Evolutionary conservation across 345 rosid genomes (phyloP).

Genomic region (Camelina laxa): DNA sequence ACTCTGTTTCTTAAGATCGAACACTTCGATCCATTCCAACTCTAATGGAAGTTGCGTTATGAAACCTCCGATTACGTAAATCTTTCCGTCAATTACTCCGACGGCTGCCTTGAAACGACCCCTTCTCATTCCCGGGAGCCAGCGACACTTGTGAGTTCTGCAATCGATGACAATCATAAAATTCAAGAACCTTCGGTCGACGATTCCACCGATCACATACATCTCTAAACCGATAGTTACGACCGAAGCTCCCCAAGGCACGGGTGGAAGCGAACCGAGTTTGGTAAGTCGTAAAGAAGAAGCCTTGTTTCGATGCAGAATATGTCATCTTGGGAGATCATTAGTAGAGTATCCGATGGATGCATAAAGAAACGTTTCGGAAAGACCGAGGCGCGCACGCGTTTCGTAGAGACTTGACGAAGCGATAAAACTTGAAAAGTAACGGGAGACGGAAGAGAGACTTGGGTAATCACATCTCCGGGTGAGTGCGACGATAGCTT

Average conservation of each 20-base stretch:
- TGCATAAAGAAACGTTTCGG: background rate
- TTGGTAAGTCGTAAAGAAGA: background rate
- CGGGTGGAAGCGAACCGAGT: background rate
- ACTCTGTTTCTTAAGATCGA: background rate
- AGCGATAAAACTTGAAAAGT: background rate
- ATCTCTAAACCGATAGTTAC: conserved; percentile 10
- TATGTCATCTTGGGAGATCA: background rate
- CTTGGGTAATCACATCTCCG: background rate
- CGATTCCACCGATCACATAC: conserved; percentile 3
- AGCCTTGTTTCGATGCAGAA: background rate
- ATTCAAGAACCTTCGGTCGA: background rate
- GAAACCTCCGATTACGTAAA: conserved; percentile 23
- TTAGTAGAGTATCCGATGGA: background rate
- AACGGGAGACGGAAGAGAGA: background rate
- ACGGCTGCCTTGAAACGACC: background rate
- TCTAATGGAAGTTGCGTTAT: background rate
- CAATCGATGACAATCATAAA: background rate
- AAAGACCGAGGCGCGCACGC: background rate
- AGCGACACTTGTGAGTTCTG: background rate
- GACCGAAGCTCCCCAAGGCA: background rate
- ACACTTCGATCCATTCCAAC: background rate
- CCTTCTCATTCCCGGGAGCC: background rate
- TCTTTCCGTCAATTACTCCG: conserved; percentile 7
- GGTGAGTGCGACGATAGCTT: background rate
- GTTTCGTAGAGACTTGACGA: background rate